phyloP scores from a whole-genome alignment of 345 rosid genomes.

The Aegle marmelos region DNA sequence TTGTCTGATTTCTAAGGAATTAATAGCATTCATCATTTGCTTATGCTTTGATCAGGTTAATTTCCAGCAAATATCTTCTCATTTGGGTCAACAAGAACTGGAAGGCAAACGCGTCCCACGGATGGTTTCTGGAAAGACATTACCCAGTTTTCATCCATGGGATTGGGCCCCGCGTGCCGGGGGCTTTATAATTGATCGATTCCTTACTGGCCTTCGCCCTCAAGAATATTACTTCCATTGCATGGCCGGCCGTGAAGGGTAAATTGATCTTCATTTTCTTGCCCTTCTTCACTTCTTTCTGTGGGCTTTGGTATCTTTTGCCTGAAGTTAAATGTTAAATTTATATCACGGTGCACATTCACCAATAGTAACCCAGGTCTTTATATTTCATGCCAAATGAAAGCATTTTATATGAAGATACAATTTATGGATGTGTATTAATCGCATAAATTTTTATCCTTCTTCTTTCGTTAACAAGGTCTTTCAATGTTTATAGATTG shows the following conservation, averaged over 20 bases:
- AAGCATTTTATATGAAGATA: background rate
- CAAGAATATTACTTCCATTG: constrained; percentile 99
- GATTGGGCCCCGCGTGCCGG: constrained; percentile 99
- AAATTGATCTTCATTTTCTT: constrained; percentile 18
- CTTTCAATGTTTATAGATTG: constrained; percentile 46
- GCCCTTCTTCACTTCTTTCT: background rate
- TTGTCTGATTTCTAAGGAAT: background rate
- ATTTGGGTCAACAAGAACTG: constrained; percentile 95
- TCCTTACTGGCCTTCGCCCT: constrained; percentile 98
- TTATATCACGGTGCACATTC: background rate
- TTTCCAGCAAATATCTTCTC: constrained; percentile 97
- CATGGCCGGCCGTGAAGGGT: constrained; percentile 99
- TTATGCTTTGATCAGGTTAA: constrained; percentile 66
- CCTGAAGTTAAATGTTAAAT: background rate
- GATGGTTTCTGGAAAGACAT: constrained; percentile 99
- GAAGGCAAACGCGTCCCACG: constrained; percentile 98
- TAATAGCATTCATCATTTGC: constrained; percentile 4
- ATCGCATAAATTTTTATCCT: background rate
- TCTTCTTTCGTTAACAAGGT: constrained; percentile 12
- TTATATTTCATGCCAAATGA: background rate
- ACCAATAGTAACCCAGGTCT: background rate
- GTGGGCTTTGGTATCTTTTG: background rate
- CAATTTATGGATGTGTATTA: background rate
- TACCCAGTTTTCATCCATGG: constrained; percentile 95
- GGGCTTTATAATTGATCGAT: constrained; percentile 91